Evolutionary conservation across 306 rosid genomes (phyloP).

Genomic region (Inga oerstediana): DNA sequence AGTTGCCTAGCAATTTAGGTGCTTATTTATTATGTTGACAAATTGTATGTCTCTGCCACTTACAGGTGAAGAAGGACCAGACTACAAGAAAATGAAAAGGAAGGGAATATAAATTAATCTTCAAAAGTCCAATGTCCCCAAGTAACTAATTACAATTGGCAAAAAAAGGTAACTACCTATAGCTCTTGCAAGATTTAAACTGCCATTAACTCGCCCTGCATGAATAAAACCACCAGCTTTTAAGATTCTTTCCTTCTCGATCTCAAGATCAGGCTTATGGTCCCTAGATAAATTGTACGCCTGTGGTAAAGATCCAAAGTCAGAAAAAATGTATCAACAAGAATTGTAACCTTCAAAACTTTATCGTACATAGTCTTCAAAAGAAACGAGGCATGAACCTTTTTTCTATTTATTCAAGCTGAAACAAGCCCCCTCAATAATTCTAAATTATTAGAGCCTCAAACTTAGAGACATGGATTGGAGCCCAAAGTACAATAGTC

Average conservation of each 20-base stretch:
- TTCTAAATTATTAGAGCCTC: background rate
- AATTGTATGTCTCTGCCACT: slow-evolving; percentile 14
- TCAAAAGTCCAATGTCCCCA: slow-evolving; percentile 18
- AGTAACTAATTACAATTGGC: slow-evolving; percentile 55
- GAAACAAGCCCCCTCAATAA: background rate
- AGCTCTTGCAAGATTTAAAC: slow-evolving; percentile 97
- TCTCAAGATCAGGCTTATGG: slow-evolving; percentile 95
- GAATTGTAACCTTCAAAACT: slow-evolving; percentile 24
- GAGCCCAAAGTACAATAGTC: slow-evolving; percentile 11
- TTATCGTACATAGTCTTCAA: slow-evolving; percentile 18
- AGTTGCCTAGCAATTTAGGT: background rate
- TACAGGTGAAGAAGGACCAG: slow-evolving; percentile 14
- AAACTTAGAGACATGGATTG: background rate
- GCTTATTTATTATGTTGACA: slow-evolving; percentile 18
- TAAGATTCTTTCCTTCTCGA: slow-evolving; percentile 88
- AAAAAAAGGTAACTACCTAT: slow-evolving; percentile 53
- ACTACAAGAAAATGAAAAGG: background rate
- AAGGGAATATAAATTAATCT: slow-evolving; percentile 5
- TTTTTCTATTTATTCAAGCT: slow-evolving; percentile 3
- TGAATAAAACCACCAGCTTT: slow-evolving; percentile 97
- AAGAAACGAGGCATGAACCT: slow-evolving; percentile 14
- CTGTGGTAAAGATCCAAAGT: slow-evolving; percentile 51
- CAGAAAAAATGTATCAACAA: background rate
- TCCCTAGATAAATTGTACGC: slow-evolving; percentile 92
- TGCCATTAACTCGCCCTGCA: slow-evolving; percentile 97